Base-by-base conservation (phyloP, 805 yeast species). In the Candida ipomoeae region DNA sequence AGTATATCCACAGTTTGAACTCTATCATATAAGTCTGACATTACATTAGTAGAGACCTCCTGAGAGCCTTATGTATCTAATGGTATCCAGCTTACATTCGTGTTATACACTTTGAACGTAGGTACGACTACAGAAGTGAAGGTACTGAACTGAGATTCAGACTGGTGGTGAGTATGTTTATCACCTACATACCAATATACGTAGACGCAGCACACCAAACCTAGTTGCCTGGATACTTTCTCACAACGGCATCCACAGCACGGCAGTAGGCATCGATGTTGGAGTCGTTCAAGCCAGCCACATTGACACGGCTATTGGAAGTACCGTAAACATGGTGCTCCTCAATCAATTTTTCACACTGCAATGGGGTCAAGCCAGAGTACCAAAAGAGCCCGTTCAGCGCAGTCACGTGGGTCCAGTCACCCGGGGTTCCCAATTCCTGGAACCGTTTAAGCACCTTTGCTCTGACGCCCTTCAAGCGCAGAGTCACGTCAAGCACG, bases 381-480 rank as follows among this genome's bases (percentile, higher is more conserved):
- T 53, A 73, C 78, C 78, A 74, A 59, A 75, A 75, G 54, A 75
- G 65, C 0, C 79, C 79, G 36, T 66, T 63, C 56, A 70, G 77
- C 18, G 59, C 53, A 17, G 66, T 45, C 14, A 73, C 65, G 40
- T 64, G 61, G 13, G 61, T 63, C 79, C 79, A 75, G 47, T 67
- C 58, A 1, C 79, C 79, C 1, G 79, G 79, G 15, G 79, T 73
- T 10, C 58, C 56, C 61, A 70, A 65, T 49, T 64, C 59, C 7
- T 58, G 52, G 52, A 75, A 66, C 47, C 61, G 64, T 23, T 60
- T 55, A 43, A 59, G 57, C 11, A 74, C 62, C 50, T 56, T 50
- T 35, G 54, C 45, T 59, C 79, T 66, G 32, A 71, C 60, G 14
- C 49, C 53, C 51, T 62, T 57, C 52, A 75, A 61, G 52, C 78